Percentiles rank a stretch among this genome's conserved stretches.
Evolutionary conservation across 805 yeast species (phyloP).

Genomic region (Cyberlindnera bimundalis): DNA sequence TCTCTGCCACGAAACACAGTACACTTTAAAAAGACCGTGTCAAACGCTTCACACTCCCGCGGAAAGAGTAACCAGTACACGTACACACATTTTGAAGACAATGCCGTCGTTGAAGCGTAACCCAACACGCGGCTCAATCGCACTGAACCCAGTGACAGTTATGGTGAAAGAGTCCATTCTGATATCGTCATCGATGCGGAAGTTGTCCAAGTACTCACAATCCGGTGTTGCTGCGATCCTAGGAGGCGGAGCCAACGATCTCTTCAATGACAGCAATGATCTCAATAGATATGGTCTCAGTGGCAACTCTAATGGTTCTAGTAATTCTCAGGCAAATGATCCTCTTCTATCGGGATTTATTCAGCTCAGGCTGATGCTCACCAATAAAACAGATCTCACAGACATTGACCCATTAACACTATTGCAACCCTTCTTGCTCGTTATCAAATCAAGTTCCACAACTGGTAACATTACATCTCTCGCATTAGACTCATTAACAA

Average conservation of each 20-base stretch:
- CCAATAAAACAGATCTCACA: conserved; percentile 47
- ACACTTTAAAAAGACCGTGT: too few relatives aligned
- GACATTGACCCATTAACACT: conserved; percentile 69
- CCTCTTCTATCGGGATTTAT: conserved; percentile 78
- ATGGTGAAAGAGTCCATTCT: conserved; percentile 86
- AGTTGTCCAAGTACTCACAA: conserved; percentile 71
- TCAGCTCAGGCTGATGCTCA: conserved; percentile 68
- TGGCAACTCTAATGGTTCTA: conserved; percentile 14
- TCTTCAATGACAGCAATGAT: conserved; percentile 45
- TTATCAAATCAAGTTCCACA: conserved; percentile 79
- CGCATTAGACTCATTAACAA: conserved; percentile 72
- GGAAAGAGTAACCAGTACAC: neutral
- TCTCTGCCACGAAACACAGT: too few relatives aligned
- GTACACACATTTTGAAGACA: neutral
- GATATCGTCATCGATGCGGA: conserved; percentile 86
- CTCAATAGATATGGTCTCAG: conserved; percentile 28
- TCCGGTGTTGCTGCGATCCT: conserved; percentile 83
- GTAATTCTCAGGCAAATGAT: conserved; percentile 36
- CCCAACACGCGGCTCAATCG: conserved; percentile 16
- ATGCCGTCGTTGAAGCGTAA: conserved; percentile 3
- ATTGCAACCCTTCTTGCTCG: conserved; percentile 80
- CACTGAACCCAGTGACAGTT: conserved; percentile 77
- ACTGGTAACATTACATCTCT: conserved; percentile 82
- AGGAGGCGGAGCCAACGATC: conserved; percentile 54
- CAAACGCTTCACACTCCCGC: too few relatives aligned